Evolutionary conservation across 164 flowering plant species (phyloP).

Genomic region (Sextonia rubra): DNA sequence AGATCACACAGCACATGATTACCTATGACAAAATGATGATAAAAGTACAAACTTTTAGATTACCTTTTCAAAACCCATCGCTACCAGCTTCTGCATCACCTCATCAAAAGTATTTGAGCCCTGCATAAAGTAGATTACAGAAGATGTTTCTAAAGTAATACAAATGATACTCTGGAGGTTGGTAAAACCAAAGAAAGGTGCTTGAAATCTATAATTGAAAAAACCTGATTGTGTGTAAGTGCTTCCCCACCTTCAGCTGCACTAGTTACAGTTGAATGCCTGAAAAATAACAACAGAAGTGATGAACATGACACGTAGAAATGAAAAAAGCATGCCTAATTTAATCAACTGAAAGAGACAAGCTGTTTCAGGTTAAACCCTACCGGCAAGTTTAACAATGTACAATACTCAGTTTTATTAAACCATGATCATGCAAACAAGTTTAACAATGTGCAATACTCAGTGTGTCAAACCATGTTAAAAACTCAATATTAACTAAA

Average conservation of each 20-base stretch:
- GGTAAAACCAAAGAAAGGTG: neutral
- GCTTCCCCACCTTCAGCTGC: conserved; percentile 25
- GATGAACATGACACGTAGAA: neutral
- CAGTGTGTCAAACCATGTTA: neutral
- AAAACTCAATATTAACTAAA: neutral
- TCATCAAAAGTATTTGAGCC: conserved; percentile 45
- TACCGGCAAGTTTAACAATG: too few relatives aligned
- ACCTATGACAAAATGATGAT: neutral
- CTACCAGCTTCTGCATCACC: conserved; percentile 63
- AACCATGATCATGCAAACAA: neutral
- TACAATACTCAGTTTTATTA: neutral
- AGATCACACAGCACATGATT: too few relatives aligned
- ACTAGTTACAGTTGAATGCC: conserved; percentile 34
- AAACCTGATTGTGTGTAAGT: conserved; percentile 42
- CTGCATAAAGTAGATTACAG: conserved; percentile 29
- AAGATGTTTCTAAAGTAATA: neutral
- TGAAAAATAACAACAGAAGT: conserved; percentile 19
- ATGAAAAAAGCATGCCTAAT: neutral
- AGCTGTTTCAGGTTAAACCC: too few relatives aligned
- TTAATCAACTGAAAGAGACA: neutral
- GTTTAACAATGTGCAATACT: too few relatives aligned
- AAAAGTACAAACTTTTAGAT: neutral
- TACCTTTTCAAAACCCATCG: conserved; percentile 98
- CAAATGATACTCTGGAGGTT: conserved; percentile 1
- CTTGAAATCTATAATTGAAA: neutral